Evolutionary conservation across 352 stramenopile species (phyloP).

Genomic region (Globisporangium parvum): DNA sequence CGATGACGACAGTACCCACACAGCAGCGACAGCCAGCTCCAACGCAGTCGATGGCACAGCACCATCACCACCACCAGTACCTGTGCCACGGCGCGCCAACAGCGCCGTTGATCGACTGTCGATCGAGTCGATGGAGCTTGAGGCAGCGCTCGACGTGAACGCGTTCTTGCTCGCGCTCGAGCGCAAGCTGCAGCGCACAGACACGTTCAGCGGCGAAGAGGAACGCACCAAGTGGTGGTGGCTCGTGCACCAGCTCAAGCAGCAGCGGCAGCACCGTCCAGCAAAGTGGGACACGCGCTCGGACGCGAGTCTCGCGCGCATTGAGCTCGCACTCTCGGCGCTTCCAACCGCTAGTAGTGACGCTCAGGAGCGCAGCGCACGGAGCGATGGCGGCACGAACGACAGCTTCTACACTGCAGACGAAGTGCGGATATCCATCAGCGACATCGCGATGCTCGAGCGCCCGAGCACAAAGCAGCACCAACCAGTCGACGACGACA

Average conservation of each 20-base stretch:
- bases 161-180: slow-evolving; percentile 20
- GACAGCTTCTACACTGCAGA: slow-evolving; percentile 1
- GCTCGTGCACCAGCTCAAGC: slow-evolving; percentile 28
- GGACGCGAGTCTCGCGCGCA: slow-evolving; percentile 19
- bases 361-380: not conserved
- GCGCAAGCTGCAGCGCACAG: slow-evolving; percentile 14
- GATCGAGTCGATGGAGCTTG: slow-evolving; percentile 8
- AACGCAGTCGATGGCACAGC: not conserved
- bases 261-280: slow-evolving; percentile 20
- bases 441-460: slow-evolving; percentile 12
- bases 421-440: slow-evolving; percentile 10
- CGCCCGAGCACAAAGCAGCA: slow-evolving; percentile 3
- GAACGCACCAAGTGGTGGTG: slow-evolving; percentile 35
- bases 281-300: slow-evolving; percentile 18
- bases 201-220: slow-evolving; percentile 23
- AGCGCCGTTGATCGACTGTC: slow-evolving; percentile 3
- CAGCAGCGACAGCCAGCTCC: not conserved
- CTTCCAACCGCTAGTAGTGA: slow-evolving; percentile 12
- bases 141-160: slow-evolving; percentile 12
- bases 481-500: not conserved
- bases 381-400: not conserved
- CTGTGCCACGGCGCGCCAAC: not conserved
- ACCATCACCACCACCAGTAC: not conserved
- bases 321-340: slow-evolving; percentile 27
- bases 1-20: not conserved